Evolutionary conservation across 305 asterid genomes (phyloP).

Genomic region (Fraxinus latifolia): DNA sequence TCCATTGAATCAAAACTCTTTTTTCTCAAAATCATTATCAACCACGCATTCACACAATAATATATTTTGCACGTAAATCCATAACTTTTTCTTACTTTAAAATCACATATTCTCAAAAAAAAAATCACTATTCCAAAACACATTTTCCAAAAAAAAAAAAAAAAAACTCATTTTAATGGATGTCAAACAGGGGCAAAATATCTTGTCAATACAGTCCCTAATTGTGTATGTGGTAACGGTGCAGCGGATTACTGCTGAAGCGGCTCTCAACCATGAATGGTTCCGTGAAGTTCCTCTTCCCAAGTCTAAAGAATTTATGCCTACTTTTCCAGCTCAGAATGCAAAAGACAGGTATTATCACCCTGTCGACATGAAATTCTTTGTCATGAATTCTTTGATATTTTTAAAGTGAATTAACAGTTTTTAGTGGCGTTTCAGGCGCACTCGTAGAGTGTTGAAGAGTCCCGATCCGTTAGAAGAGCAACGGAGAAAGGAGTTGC

Average conservation of each 20-base stretch:
- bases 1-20: neutral
- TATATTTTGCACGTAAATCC: neutral
- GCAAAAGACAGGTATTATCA: conserved; percentile 66
- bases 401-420: neutral
- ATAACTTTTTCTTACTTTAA: neutral
- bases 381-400: neutral
- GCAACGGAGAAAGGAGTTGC: conserved; percentile 69
- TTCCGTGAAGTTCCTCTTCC: conserved; percentile 85
- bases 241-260: conserved; percentile 78
- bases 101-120: neutral
- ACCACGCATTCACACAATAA: neutral
- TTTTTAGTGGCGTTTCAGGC: conserved; percentile 36
- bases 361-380: neutral
- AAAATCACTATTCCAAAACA: neutral
- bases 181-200: neutral
- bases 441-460: conserved; percentile 56
- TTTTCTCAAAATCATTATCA: neutral
- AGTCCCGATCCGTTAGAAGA: conserved; percentile 90
- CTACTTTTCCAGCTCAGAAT: conserved; percentile 88
- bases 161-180: neutral
- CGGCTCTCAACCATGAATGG: conserved; percentile 81
- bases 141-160: neutral
- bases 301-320: conserved; percentile 87
- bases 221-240: conserved; percentile 4
- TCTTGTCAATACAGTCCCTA: neutral